Percentiles rank a stretch among this genome's conserved stretches.
phyloP scores from a whole-genome alignment of 768 basidiomycete species.

The Leccinum fibrillosum region DNA sequence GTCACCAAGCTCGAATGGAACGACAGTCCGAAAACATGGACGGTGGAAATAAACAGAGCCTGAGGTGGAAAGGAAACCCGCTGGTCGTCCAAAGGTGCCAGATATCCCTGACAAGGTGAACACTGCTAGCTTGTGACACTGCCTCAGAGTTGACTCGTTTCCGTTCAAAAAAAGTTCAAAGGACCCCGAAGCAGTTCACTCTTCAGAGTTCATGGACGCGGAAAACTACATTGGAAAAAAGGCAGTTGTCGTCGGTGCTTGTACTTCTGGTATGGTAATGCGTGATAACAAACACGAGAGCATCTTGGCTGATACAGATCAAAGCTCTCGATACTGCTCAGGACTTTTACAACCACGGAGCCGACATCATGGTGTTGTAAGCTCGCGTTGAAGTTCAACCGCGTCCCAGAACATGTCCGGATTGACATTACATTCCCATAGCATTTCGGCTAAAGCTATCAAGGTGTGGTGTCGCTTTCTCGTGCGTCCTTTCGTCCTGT shows the following conservation, averaged over 20 bases:
- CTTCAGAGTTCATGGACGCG: slow-evolving; percentile 46
- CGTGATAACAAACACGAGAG: neutral
- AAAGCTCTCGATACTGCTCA: slow-evolving; percentile 38
- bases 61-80: slow-evolving; percentile 27
- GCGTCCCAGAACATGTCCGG: neutral
- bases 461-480: neutral
- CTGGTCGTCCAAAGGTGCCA: slow-evolving; percentile 44
- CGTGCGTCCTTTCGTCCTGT: slow-evolving; percentile 3
- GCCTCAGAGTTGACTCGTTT: neutral
- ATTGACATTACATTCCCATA: slow-evolving; percentile 5
- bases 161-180: slow-evolving; percentile 44
- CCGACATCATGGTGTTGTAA: slow-evolving; percentile 28
- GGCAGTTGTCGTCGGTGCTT: slow-evolving; percentile 64
- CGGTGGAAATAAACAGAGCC: slow-evolving; percentile 35
- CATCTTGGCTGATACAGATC: slow-evolving; percentile 8
- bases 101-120: slow-evolving; percentile 40
- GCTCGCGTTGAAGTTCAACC: neutral
- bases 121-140: neutral
- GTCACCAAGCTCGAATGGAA: slow-evolving; percentile 39
- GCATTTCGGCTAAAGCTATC: slow-evolving; percentile 14
- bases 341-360: slow-evolving; percentile 31
- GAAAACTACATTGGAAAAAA: slow-evolving; percentile 56
- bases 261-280: slow-evolving; percentile 46
- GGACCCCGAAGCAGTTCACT: slow-evolving; percentile 49
- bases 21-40: slow-evolving; percentile 41